Conservation (phyloP, 352 stramenopile genomes). For the Globisporangium parvum region DNA sequence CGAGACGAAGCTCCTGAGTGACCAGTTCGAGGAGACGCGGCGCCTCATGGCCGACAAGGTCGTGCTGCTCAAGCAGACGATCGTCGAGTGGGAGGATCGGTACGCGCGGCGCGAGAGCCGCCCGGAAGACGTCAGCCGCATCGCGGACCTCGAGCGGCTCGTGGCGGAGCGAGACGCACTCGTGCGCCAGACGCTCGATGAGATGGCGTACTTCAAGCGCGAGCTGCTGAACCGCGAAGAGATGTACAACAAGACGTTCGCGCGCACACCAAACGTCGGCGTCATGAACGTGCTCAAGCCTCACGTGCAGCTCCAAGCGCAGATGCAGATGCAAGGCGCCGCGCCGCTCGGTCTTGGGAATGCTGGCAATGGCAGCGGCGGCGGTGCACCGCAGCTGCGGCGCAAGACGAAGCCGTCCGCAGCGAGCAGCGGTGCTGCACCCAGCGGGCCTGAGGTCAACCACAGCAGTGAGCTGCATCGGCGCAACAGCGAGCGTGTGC, state of each 20-base stretch:
- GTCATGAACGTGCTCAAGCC: constrained; percentile 86
- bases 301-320: constrained; percentile 47
- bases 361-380: constrained; percentile 9
- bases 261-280: constrained; percentile 76
- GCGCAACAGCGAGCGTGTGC: constrained; percentile 34
- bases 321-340: constrained; percentile 21
- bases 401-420: constrained; percentile 32
- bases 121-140: constrained; percentile 74
- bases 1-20: constrained; percentile 59
- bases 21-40: constrained; percentile 65
- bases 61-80: constrained; percentile 26
- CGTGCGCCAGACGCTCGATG: constrained; percentile 63
- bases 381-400: constrained; percentile 21
- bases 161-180: constrained; percentile 69
- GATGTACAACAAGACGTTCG: constrained; percentile 93
- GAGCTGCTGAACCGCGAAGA: constrained; percentile 91
- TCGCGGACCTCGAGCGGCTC: constrained; percentile 56
- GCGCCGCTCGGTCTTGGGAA: neutral
- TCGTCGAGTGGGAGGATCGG: constrained; percentile 51
- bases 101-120: constrained; percentile 60
- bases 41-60: constrained; percentile 51
- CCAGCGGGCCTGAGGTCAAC: constrained; percentile 5
- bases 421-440: neutral
- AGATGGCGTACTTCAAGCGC: constrained; percentile 92
- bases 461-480: constrained; percentile 30